A percentile compares a stretch with the other conserved stretches of the same genome.
Evolutionary conservation across 192 early-diverging fungal genomes (phyloP).

Genomic region (Coemansia sp.): DNA sequence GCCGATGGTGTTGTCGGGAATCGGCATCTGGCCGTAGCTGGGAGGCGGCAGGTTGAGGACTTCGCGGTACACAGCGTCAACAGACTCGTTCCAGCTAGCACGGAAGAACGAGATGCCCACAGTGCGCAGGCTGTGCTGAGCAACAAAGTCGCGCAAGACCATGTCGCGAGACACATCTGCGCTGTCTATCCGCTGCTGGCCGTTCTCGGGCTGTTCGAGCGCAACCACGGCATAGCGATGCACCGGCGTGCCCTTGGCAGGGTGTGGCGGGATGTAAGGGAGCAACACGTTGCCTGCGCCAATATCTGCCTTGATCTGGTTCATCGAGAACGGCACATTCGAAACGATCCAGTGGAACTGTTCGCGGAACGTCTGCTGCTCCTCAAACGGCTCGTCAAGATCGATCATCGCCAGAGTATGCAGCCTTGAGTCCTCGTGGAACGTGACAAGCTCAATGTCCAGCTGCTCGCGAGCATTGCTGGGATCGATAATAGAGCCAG

Average conservation of each 20-base stretch:
- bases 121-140: constrained; percentile 29
- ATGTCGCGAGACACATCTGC: constrained; percentile 44
- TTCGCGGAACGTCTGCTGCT: constrained; percentile 65
- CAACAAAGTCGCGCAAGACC: constrained; percentile 35
- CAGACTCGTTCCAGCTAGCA: constrained; percentile 42
- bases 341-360: constrained; percentile 72
- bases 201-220: constrained; percentile 63
- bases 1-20: constrained; percentile 27
- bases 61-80: constrained; percentile 50
- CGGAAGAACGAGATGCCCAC: constrained; percentile 52
- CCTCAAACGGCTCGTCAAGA: constrained; percentile 65
- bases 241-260: constrained; percentile 69
- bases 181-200: constrained; percentile 52
- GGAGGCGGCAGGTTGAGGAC: constrained; percentile 35
- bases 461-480: constrained; percentile 58
- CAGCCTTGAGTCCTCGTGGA: constrained; percentile 65
- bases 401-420: constrained; percentile 74
- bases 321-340: constrained; percentile 64
- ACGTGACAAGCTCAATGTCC: constrained; percentile 58
- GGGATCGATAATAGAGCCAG: constrained; percentile 41
- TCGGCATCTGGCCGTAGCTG: constrained; percentile 26
- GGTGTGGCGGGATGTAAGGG: constrained; percentile 73
- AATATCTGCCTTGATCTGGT: constrained; percentile 46
- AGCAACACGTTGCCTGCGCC: constrained; percentile 50
- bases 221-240: constrained; percentile 71